phyloP scores from a whole-genome alignment of 352 stramenopile species.

The Pythium utonaiense region DNA sequence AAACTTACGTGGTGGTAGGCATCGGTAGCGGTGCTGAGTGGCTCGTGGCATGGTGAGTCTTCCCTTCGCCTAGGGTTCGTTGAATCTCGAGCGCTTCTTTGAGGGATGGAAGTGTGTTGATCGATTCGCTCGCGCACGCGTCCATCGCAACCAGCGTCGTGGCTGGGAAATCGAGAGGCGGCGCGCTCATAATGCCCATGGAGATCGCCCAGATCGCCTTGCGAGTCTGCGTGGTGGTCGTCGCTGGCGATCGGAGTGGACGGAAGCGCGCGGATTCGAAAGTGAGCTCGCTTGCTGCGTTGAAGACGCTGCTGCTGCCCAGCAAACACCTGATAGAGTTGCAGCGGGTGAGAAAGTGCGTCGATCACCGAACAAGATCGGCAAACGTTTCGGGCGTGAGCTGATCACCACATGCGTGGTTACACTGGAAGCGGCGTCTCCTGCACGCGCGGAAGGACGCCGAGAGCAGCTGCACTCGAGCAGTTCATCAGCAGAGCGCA shows the following conservation, averaged over 20 bases:
- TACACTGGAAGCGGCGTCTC: neutral
- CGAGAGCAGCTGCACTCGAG: neutral
- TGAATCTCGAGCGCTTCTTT: constrained; percentile 12
- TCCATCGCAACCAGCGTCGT: neutral
- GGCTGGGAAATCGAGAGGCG: neutral
- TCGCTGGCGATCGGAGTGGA: neutral
- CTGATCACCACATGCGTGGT: neutral
- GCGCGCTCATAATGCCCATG: neutral
- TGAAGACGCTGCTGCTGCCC: neutral
- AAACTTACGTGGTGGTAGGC: constrained; percentile 9
- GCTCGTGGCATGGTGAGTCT: neutral
- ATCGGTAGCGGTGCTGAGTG: neutral
- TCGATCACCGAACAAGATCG: neutral
- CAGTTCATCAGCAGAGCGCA: neutral
- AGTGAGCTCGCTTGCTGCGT: neutral
- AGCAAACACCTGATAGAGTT: neutral
- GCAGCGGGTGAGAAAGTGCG: constrained; percentile 10
- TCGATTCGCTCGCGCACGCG: neutral
- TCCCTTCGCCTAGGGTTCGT: neutral
- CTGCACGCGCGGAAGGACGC: neutral
- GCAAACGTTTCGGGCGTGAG: neutral
- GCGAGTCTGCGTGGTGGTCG: neutral
- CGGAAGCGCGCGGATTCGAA: neutral
- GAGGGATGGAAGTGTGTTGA: constrained; percentile 10
- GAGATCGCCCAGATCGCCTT: neutral